A percentile compares a stretch with the other conserved stretches of the same genome.
Conservation (phyloP, 2,329 filamentous ascomycete genomes). For the Orbilia quercus region DNA sequence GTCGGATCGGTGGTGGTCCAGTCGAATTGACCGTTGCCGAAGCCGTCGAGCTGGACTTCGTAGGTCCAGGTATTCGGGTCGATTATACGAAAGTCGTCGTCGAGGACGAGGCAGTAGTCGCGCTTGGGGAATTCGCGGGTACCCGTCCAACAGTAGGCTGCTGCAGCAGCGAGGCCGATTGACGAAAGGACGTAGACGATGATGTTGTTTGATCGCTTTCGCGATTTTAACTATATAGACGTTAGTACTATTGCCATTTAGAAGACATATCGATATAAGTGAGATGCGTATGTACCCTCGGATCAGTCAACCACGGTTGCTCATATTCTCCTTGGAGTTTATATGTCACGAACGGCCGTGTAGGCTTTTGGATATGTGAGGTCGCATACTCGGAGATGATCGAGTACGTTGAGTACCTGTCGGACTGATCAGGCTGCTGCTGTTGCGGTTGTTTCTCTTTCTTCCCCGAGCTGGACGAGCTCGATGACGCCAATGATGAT, state of each 20-base stretch:
- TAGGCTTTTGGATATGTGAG: slow-evolving; percentile 32
- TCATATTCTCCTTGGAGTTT: slow-evolving; percentile 31
- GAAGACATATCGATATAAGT: background rate
- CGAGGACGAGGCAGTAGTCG: slow-evolving; percentile 67
- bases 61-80: slow-evolving; percentile 66
- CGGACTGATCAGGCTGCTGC: background rate
- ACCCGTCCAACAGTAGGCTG: slow-evolving; percentile 43
- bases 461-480: slow-evolving; percentile 10
- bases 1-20: slow-evolving; percentile 67
- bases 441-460: background rate
- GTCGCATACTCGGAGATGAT: slow-evolving; percentile 45
- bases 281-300: slow-evolving; percentile 13
- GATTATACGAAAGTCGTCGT: slow-evolving; percentile 67
- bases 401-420: slow-evolving; percentile 27
- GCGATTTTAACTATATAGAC: slow-evolving; percentile 28
- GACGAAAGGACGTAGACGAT: slow-evolving; percentile 16
- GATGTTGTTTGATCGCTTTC: slow-evolving; percentile 20
- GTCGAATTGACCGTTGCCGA: slow-evolving; percentile 67
- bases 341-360: slow-evolving; percentile 40
- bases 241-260: background rate
- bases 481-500: slow-evolving; percentile 10
- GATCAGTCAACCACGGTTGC: slow-evolving; percentile 37
- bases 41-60: slow-evolving; percentile 65
- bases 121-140: slow-evolving; percentile 14
- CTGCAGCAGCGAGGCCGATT: slow-evolving; percentile 17